Percentiles rank a stretch among this genome's conserved stretches.
Conservation (phyloP, 495 filamentous ascomycete genomes). For the Rhypophila decipiens region DNA sequence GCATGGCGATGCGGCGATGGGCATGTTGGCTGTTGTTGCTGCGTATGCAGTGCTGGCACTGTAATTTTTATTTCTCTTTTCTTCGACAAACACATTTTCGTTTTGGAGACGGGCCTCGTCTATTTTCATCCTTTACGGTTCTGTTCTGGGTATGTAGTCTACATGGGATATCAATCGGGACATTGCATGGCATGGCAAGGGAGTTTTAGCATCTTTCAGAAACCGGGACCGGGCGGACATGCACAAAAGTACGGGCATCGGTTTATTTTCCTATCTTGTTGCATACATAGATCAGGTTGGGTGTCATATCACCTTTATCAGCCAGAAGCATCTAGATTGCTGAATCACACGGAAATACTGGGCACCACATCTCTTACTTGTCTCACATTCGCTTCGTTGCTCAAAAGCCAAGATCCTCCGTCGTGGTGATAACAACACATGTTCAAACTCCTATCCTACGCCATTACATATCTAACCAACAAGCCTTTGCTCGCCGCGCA, state of each 20-base stretch:
- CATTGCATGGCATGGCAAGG: slow-evolving; percentile 2
- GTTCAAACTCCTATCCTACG: not conserved
- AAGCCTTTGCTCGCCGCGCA: too few relatives aligned
- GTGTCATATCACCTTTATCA: not conserved
- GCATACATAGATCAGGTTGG: not conserved
- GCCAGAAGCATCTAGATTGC: too few relatives aligned
- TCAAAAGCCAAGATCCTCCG: too few relatives aligned
- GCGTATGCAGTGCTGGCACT: slow-evolving; percentile 7
- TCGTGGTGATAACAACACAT: slow-evolving; percentile 1
- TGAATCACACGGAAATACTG: too few relatives aligned
- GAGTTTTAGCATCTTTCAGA: not conserved
- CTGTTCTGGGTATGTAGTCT: not conserved
- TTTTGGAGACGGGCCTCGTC: not conserved
- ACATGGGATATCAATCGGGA: not conserved
- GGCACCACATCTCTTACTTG: too few relatives aligned
- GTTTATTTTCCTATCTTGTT: not conserved
- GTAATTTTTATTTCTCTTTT: not conserved
- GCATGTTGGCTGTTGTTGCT: slow-evolving; percentile 8
- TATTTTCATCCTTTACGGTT: not conserved
- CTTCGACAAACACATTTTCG: not conserved
- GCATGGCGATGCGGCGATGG: not conserved
- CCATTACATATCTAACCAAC: not conserved
- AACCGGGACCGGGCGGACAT: not conserved
- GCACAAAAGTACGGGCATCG: not conserved
- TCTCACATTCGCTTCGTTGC: too few relatives aligned